A percentile compares a stretch with the other conserved stretches of the same genome.
phyloP scores from a whole-genome alignment of 345 rosid genomes.

The Aquilaria malaccensis region DNA sequence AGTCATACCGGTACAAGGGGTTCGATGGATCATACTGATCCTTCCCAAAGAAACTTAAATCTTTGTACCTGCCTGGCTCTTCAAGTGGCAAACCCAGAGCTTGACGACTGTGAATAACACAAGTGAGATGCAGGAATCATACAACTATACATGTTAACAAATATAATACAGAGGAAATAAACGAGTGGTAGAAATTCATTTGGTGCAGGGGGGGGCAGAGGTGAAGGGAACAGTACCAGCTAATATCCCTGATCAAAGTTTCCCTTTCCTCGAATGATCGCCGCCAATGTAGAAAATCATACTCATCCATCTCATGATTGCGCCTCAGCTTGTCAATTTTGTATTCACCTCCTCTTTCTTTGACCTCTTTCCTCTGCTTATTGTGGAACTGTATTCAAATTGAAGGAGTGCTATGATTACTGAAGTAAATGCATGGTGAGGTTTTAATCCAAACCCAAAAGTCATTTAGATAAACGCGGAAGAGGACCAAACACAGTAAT shows the following conservation, averaged over 20 bases:
- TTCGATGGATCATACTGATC: constrained; percentile 84
- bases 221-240: constrained; percentile 44
- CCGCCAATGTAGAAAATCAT: constrained; percentile 78
- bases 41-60: constrained; percentile 73
- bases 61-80: constrained; percentile 88
- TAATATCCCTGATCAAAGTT: constrained; percentile 87
- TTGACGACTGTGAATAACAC: constrained; percentile 48
- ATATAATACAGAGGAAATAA: background rate
- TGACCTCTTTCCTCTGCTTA: constrained; percentile 60
- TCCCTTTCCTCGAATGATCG: constrained; percentile 94
- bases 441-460: no score
- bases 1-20: constrained; percentile 73
- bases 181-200: no score
- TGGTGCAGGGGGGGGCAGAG: background rate
- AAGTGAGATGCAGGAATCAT: background rate
- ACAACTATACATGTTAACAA: background rate
- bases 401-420: constrained; percentile 1
- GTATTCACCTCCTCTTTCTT: constrained; percentile 67
- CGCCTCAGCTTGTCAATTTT: constrained; percentile 64
- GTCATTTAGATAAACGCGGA: no score
- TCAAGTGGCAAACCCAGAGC: constrained; percentile 86
- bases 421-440: no score
- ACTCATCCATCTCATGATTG: constrained; percentile 91
- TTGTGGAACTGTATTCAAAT: constrained; percentile 49
- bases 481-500: no score